phyloP scores from a whole-genome alignment of 2,329 filamentous ascomycete genomes.

The Alternaria gaisen region DNA sequence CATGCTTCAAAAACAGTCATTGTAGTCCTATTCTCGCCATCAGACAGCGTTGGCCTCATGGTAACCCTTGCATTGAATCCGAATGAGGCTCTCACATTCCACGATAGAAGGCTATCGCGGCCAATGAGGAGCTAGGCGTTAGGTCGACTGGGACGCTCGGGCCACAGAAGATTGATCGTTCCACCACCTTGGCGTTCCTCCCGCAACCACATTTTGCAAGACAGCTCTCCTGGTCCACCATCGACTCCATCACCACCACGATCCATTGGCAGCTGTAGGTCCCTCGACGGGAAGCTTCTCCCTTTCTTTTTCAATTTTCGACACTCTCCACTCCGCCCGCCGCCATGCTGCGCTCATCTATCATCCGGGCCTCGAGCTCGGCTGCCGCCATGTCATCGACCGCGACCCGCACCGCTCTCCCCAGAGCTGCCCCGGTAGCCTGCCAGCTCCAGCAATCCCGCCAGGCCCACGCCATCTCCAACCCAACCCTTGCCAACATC shows the following conservation, averaged over 20 bases:
- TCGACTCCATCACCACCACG: slow-evolving; percentile 44
- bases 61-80: neutral
- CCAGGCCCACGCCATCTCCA: slow-evolving; percentile 92
- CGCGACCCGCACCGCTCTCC: slow-evolving; percentile 46
- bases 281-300: slow-evolving; percentile 47
- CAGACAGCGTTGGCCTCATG: neutral
- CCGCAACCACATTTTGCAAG: slow-evolving; percentile 28
- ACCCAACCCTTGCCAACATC: slow-evolving; percentile 96
- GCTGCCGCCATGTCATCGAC: slow-evolving; percentile 46
- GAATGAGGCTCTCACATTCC: neutral
- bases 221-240: slow-evolving; percentile 36
- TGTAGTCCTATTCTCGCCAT: neutral
- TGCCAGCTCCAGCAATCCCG: slow-evolving; percentile 62
- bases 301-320: slow-evolving; percentile 45
- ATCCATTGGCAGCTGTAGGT: slow-evolving; percentile 50
- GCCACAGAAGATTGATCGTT: slow-evolving; percentile 16
- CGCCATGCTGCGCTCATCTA: slow-evolving; percentile 52
- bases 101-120: neutral
- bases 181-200: slow-evolving; percentile 24
- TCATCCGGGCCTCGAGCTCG: slow-evolving; percentile 51
- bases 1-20: neutral
- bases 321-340: slow-evolving; percentile 51
- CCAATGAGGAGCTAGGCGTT: slow-evolving; percentile 8
- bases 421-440: slow-evolving; percentile 48
- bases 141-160: slow-evolving; percentile 5